Evolutionary conservation across 805 yeast species (phyloP).

Genomic region (Spathaspora gorwiae): DNA sequence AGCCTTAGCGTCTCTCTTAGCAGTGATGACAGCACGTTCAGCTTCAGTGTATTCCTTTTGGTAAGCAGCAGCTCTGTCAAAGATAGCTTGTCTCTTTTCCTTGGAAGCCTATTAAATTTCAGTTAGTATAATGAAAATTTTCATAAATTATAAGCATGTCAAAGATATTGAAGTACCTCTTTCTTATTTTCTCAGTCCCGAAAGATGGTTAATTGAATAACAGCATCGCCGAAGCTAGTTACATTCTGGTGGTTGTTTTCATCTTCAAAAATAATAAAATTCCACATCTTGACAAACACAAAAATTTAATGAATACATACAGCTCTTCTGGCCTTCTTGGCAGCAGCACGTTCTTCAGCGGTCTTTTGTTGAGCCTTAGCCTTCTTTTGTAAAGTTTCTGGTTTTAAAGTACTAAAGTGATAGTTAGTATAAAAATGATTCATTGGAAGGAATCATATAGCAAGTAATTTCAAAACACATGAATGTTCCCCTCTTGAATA

Average conservation of each 20-base stretch:
- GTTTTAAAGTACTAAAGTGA: constrained; percentile 48
- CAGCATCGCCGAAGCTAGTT: constrained; percentile 74
- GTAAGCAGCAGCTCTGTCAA: constrained; percentile 96
- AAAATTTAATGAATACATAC: constrained; percentile 51
- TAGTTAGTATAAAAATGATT: constrained; percentile 6
- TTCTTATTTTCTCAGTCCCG: constrained; percentile 59
- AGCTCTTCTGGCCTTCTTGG: constrained; percentile 69
- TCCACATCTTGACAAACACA: not conserved
- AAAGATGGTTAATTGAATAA: constrained; percentile 78
- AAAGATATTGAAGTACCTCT: not conserved
- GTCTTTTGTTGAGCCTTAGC: constrained; percentile 73
- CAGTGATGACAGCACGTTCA: constrained; percentile 80
- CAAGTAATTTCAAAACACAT: not conserved
- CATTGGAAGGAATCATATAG: not conserved
- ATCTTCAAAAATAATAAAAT: constrained; percentile 41
- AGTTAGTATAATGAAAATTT: constrained; percentile 26
- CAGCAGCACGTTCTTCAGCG: constrained; percentile 75
- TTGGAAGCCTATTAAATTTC: constrained; percentile 30
- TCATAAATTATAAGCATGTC: too few species aligned
- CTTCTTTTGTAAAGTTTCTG: constrained; percentile 86
- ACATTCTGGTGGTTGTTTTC: constrained; percentile 44
- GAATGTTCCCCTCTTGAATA: constrained; percentile 8
- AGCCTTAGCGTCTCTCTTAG: constrained; percentile 93
- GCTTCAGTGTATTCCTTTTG: constrained; percentile 89
- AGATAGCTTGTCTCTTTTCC: constrained; percentile 64